A percentile compares a stretch with the other conserved stretches of the same genome.
Evolutionary conservation across 495 filamentous ascomycete genomes (phyloP).

Genomic region (Paragyromitra xinjiangensis): DNA sequence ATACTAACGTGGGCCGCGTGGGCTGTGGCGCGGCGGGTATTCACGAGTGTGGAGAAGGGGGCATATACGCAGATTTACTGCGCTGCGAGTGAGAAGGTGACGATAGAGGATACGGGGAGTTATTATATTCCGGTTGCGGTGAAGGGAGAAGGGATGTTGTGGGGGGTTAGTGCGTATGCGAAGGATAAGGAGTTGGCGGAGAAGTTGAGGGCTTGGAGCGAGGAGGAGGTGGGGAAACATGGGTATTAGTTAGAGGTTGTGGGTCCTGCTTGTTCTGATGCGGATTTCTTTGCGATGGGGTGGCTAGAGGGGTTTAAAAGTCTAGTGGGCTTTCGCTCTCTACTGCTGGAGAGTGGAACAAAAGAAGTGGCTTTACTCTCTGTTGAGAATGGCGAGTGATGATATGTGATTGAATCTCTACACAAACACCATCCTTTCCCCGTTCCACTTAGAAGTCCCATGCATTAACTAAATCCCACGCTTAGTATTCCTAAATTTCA

Average conservation of each 20-base stretch:
- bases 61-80: conserved; percentile 71
- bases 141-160: neutral
- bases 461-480: no score
- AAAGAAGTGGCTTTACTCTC: neutral
- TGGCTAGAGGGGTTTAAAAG: neutral
- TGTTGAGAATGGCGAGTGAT: neutral
- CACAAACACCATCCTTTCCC: neutral
- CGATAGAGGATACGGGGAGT: conserved; percentile 62
- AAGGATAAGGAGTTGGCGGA: neutral
- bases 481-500: no score
- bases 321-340: neutral
- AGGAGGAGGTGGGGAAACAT: conserved; percentile 33
- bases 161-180: conserved; percentile 3
- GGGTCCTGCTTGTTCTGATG: neutral
- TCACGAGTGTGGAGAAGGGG: conserved; percentile 61
- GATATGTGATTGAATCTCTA: neutral
- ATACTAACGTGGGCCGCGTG: neutral
- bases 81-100: conserved; percentile 59
- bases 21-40: conserved; percentile 46
- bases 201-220: conserved; percentile 35
- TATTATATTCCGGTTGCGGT: conserved; percentile 68
- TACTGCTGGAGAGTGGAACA: neutral
- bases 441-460: no score
- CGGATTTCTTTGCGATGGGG: neutral
- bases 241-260: conserved; percentile 1